Conservation (phyloP, 75 land plant genomes). For the Pinus albicaulis region DNA sequence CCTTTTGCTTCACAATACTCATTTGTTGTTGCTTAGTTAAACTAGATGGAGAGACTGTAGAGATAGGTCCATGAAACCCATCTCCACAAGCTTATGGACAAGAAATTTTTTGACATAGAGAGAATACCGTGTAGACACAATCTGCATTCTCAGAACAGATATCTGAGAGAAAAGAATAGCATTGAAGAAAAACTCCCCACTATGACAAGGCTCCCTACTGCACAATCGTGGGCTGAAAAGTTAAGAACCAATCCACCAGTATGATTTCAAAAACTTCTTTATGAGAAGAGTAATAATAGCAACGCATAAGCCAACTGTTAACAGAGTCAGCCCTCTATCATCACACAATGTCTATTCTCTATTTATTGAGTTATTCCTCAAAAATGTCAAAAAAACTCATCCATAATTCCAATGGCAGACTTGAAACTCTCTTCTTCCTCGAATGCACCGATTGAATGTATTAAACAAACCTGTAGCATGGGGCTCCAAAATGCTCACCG, state of each 20-base stretch:
- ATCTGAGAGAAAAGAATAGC: no score
- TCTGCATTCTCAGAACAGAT: no score
- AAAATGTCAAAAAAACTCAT: no score
- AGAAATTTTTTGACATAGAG: slow-evolving; percentile 40
- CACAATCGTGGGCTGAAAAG: no score
- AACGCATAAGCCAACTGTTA: slow-evolving; percentile 55
- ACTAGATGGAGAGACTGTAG: slow-evolving; percentile 3
- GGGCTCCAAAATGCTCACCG: no score
- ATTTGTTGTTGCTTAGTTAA: slow-evolving; percentile 5
- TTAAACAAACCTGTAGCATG: no score
- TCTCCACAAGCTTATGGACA: slow-evolving; percentile 35
- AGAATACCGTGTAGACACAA: no score
- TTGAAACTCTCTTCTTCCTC: no score
- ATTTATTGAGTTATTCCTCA: slow-evolving; percentile 6
- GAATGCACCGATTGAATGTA: no score
- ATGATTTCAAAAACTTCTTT: slow-evolving; percentile 45
- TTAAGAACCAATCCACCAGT: slow-evolving; percentile 16
- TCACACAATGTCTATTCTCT: slow-evolving; percentile 28
- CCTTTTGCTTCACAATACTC: neutral
- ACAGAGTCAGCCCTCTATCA: slow-evolving; percentile 47
- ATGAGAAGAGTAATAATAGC: slow-evolving; percentile 56
- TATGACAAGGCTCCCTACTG: no score
- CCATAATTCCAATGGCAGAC: no score
- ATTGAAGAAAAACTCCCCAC: no score
- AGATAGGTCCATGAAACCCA: neutral